Percentiles rank a stretch among this genome's conserved stretches.
These are phyloP conservation scores for Dactylellina cionopaga DNA, from an alignment of 2,329 filamentous ascomycete genomes.

Conservation along the genomic window DNA sequence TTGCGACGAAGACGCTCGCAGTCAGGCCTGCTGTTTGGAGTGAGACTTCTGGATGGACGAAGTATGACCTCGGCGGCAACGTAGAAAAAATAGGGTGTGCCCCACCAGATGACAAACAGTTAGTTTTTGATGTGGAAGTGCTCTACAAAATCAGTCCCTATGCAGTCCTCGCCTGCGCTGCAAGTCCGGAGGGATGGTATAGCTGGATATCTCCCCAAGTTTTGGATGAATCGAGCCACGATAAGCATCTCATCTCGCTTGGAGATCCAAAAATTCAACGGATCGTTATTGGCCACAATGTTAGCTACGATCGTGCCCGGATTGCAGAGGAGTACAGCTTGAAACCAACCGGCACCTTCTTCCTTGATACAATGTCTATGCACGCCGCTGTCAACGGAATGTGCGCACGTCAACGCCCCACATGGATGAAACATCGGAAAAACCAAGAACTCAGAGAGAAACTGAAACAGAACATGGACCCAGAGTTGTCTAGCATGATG, in stretches of 20 bases:
- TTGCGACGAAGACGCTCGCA: slow-evolving; percentile 68
- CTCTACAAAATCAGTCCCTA: slow-evolving; percentile 94
- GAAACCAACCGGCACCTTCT: slow-evolving; percentile 82
- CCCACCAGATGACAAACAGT: slow-evolving; percentile 76
- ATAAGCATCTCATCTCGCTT: slow-evolving; percentile 84
- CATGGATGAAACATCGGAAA: slow-evolving; percentile 97
- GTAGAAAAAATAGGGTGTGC: slow-evolving; percentile 65
- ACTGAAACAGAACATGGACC: slow-evolving; percentile 72
- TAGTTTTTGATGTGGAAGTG: slow-evolving; percentile 96
- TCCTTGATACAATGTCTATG: slow-evolving; percentile 96
- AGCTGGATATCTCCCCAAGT: slow-evolving; percentile 97
- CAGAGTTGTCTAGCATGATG: slow-evolving; percentile 75
- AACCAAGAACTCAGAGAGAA: slow-evolving; percentile 83
- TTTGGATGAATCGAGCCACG: slow-evolving; percentile 78
- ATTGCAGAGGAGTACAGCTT: slow-evolving; percentile 89
- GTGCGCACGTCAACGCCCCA: slow-evolving; percentile 95
- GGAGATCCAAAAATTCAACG: slow-evolving; percentile 78
- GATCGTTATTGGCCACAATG: slow-evolving; percentile 91
- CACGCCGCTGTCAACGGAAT: slow-evolving; percentile 98
- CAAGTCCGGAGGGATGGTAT: slow-evolving; percentile 91
- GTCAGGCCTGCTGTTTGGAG: slow-evolving; percentile 74
- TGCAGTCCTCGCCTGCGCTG: slow-evolving; percentile 96
- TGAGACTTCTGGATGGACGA: slow-evolving; percentile 86
- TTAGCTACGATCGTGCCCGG: slow-evolving; percentile 91
- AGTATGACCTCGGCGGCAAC: slow-evolving; percentile 68